These are phyloP conservation scores for Phytophthora lateralis DNA, from an alignment of 352 stramenopile species.

Conservation along the genomic window DNA sequence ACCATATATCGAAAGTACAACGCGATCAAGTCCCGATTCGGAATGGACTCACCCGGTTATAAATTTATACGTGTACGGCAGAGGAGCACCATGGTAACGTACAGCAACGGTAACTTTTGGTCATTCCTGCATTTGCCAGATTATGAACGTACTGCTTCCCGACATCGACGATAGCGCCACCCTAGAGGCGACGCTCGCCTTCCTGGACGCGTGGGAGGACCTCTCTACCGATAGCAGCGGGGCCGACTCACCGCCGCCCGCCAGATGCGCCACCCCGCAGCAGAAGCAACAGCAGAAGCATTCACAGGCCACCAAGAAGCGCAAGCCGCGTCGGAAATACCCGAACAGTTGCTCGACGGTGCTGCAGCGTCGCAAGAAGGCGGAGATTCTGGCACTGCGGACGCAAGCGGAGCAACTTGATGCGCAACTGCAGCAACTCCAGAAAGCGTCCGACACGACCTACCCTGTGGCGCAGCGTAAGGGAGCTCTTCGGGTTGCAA, in stretches of 20 bases:
- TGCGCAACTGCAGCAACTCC: constrained; percentile 18
- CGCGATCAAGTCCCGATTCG: too few relatives aligned
- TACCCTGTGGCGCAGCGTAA: background rate
- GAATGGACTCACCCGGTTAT: too few relatives aligned
- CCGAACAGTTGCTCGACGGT: constrained; percentile 28
- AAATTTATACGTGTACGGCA: too few relatives aligned
- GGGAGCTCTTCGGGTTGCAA: background rate
- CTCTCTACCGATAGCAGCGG: background rate
- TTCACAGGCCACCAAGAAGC: background rate
- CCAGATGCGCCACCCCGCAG: constrained; percentile 13
- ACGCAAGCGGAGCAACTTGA: constrained; percentile 28
- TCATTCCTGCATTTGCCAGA: constrained; percentile 7
- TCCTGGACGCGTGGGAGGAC: constrained; percentile 19
- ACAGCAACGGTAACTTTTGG: too few relatives aligned
- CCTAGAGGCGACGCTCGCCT: constrained; percentile 26
- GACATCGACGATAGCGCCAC: constrained; percentile 26
- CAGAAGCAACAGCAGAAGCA: constrained; percentile 20
- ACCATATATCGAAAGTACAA: too few relatives aligned
- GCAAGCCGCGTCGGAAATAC: constrained; percentile 21
- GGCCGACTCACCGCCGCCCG: background rate
- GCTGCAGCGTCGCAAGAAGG: constrained; percentile 36
- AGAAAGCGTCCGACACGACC: constrained; percentile 1
- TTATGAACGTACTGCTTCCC: constrained; percentile 13
- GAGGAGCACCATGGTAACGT: too few relatives aligned
- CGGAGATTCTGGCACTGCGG: constrained; percentile 29